A percentile compares a stretch with the other conserved stretches of the same genome.
Evolutionary conservation across 2,329 filamentous ascomycete species (phyloP).

Genomic region (Arthroderma sp.): DNA sequence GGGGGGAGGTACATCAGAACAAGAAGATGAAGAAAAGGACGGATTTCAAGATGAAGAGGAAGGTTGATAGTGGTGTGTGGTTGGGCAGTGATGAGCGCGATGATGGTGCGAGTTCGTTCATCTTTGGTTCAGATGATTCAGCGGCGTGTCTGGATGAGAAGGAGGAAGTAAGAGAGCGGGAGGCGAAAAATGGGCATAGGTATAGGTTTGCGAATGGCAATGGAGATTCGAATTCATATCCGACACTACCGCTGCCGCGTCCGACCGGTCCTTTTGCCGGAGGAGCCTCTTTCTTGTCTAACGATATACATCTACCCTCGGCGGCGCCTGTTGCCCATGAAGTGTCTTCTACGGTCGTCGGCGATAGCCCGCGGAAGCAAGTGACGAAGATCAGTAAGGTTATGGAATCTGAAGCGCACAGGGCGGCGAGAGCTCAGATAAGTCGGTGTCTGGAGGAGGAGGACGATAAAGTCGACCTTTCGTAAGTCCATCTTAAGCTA

Average conservation of each 20-base stretch:
- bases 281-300: no score
- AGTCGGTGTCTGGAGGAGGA: constrained; percentile 32
- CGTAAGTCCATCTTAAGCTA: constrained; percentile 19
- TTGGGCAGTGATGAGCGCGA: constrained; percentile 32
- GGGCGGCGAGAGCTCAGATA: constrained; percentile 24
- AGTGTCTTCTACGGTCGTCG: no score
- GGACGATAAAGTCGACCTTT: constrained; percentile 32
- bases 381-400: constrained; percentile 10
- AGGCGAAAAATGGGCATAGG: no score
- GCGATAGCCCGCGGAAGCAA: neutral
- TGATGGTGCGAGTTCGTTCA: neutral
- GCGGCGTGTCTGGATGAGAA: no score
- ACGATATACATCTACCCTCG: no score
- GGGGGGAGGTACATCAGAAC: constrained; percentile 28
- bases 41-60: constrained; percentile 31
- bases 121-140: constrained; percentile 5
- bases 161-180: no score
- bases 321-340: no score
- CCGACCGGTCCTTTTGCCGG: no score
- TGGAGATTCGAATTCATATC: no score
- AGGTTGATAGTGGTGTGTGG: constrained; percentile 36
- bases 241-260: no score
- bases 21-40: constrained; percentile 28
- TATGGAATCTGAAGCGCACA: constrained; percentile 24
- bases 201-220: no score